These are phyloP conservation scores for Emergomyces orientalis DNA, from an alignment of 2,329 filamentous ascomycete genomes.

Conservation along the genomic window DNA sequence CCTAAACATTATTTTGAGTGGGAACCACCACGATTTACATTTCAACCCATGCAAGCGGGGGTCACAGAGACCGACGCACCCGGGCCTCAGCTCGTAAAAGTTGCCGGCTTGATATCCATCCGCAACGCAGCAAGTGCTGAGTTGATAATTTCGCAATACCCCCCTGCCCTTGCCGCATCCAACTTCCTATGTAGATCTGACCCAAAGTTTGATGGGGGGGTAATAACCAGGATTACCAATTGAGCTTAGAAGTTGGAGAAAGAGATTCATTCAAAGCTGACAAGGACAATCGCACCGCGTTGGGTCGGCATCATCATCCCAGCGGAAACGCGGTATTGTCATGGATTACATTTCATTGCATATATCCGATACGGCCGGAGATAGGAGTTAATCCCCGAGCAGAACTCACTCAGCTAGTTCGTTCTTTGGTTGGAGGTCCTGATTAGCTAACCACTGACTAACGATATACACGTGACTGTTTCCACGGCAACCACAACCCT, in stretches of 20 bases:
- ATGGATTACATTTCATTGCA: too few relatives aligned
- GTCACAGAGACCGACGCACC: background rate
- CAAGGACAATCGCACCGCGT: background rate
- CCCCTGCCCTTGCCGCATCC: background rate
- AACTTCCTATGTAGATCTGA: background rate
- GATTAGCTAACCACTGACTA: background rate
- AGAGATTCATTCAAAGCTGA: background rate
- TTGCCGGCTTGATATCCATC: background rate
- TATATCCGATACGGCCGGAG: too few relatives aligned
- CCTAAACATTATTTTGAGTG: background rate
- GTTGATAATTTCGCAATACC: too few relatives aligned
- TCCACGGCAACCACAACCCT: constrained; percentile 2
- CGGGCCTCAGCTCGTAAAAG: background rate
- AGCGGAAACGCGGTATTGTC: too few relatives aligned
- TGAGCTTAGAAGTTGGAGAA: background rate
- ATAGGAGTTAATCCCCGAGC: too few relatives aligned
- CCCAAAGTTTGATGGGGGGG: background rate
- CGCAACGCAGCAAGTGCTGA: too few relatives aligned
- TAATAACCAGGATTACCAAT: background rate
- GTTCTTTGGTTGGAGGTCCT: too few relatives aligned
- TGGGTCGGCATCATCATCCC: too few relatives aligned
- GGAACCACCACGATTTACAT: background rate
- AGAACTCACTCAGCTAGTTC: too few relatives aligned
- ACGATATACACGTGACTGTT: background rate
- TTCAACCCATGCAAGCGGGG: background rate